Conservation (phyloP, 2,329 filamentous ascomycete genomes). For the Fusarium irregulare region DNA sequence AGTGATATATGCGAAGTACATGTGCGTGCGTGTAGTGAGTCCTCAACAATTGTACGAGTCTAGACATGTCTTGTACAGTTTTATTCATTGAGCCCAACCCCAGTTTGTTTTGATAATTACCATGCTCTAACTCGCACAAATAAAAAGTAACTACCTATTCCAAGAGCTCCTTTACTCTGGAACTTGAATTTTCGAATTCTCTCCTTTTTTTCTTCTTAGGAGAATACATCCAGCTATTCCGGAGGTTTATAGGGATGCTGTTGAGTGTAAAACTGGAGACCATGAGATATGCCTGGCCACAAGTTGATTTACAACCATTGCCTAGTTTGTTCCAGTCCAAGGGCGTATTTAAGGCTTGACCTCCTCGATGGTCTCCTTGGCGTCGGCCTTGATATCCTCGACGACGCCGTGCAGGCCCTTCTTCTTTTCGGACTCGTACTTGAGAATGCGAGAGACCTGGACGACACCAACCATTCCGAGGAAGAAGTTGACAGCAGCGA, state of each 20-base stretch:
- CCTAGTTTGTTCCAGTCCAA: neutral
- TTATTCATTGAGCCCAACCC: constrained; percentile 25
- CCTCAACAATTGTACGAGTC: neutral
- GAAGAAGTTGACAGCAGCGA: constrained; percentile 98
- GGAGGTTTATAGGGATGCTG: neutral
- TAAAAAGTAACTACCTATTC: constrained; percentile 16
- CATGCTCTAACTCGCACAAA: constrained; percentile 10
- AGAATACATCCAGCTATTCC: neutral
- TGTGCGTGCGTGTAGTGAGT: neutral
- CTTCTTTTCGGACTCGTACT: constrained; percentile 73
- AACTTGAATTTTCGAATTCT: constrained; percentile 1
- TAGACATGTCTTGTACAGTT: constrained; percentile 11
- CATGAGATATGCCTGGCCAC: constrained; percentile 13
- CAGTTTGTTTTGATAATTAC: constrained; percentile 2
- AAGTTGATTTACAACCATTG: constrained; percentile 1
- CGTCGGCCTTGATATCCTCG: constrained; percentile 57
- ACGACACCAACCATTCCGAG: constrained; percentile 87
- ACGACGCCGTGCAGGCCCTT: constrained; percentile 51
- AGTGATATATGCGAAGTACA: neutral
- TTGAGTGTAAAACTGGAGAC: constrained; percentile 1
- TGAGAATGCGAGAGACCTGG: constrained; percentile 81
- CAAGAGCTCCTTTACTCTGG: constrained; percentile 4
- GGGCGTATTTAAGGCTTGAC: constrained; percentile 37
- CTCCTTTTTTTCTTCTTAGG: constrained; percentile 5
- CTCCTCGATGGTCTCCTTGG: constrained; percentile 49